A percentile compares a stretch with the other conserved stretches of the same genome.
Evolutionary conservation across 2,329 filamentous ascomycete genomes (phyloP).

Genomic region (Hypomyces rosellus): DNA sequence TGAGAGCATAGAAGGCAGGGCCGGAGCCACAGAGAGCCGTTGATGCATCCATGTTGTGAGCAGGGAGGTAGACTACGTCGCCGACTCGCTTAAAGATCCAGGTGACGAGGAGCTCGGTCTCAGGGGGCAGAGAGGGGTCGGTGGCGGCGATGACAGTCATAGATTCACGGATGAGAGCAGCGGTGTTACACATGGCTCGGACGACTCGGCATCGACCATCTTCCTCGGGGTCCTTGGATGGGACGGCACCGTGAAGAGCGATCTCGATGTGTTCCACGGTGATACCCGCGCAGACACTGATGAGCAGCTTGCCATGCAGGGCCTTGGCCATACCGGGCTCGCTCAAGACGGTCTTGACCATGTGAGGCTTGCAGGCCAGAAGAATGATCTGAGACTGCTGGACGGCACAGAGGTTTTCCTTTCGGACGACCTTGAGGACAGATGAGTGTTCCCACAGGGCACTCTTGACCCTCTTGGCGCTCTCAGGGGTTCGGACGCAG

Average conservation of each 20-base stretch:
- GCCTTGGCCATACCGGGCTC: constrained; percentile 65
- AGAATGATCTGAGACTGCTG: constrained; percentile 66
- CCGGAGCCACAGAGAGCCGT: constrained; percentile 71
- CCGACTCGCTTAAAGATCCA: constrained; percentile 76
- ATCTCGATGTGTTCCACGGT: constrained; percentile 61
- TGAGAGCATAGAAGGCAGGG: constrained; percentile 68
- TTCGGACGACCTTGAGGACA: constrained; percentile 59
- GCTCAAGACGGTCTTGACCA: constrained; percentile 61
- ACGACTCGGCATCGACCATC: constrained; percentile 58
- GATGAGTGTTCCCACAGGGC: constrained; percentile 58
- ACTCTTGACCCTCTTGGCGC: constrained; percentile 60
- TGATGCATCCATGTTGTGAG: constrained; percentile 62
- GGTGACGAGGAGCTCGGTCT: constrained; percentile 52
- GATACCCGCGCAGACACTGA: constrained; percentile 76
- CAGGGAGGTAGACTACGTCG: constrained; percentile 60
- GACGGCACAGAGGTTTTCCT: constrained; percentile 64
- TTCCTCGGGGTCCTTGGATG: constrained; percentile 38
- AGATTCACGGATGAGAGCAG: constrained; percentile 68
- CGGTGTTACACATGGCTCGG: constrained; percentile 80
- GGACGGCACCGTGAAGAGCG: constrained; percentile 52
- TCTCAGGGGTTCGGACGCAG: constrained; percentile 66
- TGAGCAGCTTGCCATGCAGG: constrained; percentile 70
- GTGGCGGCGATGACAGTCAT: constrained; percentile 74
- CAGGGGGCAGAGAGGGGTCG: constrained; percentile 49
- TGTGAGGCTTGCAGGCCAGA: constrained; percentile 74